Evolutionary conservation across 345 rosid genomes (phyloP), one percentile per base, ranked within the genome.

Genomic region (Eucalyptus leucophloia): DNA sequence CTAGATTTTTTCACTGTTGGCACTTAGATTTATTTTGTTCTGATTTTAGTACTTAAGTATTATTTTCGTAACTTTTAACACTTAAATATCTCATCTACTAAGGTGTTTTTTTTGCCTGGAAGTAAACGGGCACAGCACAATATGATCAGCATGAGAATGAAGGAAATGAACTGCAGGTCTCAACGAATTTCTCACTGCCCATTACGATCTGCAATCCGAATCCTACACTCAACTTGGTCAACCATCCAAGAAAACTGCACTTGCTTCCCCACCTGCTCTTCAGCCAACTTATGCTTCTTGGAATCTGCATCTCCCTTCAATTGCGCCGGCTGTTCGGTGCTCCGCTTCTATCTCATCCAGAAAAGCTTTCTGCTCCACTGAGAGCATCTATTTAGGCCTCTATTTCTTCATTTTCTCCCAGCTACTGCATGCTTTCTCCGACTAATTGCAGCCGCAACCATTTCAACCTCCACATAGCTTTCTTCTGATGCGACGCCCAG

Each of bases 11-110:
- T 53, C 0, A 0, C 1, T 7, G 2, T 18, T 53, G 56, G 56
- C 10, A 19, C 4, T 53, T 53, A 53, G 10, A 53, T 53, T 0
- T 1, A 53, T 53, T 53, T 53, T 53, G 2, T 2, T 53, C 1
- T 0, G 0, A 53, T 53, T 53, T 53, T 53, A 0, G 0, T 7
- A 7, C 0, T 53, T 53, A 53, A 53, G 4, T 51, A 18, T 19
- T 21, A 53, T 0, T 53, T 53, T 18, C 0, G 0, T 53, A 53
- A 53, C 8, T 53, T 51, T 53, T 51, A 0, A 7, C 4, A 51
- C 23, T 3, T 51, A 49, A 19, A 53, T 53, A 19, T 53, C 56
- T 8, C 5, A 3, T 8, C 2, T 1, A 0, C 1, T 2, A 19
- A 53, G 4, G 23, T 19, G 11, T 53, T 53, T 4, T 53, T 19